Evolutionary conservation across 192 early-diverging fungal genomes (phyloP).

Genomic region (Lobosporangium transversale): DNA sequence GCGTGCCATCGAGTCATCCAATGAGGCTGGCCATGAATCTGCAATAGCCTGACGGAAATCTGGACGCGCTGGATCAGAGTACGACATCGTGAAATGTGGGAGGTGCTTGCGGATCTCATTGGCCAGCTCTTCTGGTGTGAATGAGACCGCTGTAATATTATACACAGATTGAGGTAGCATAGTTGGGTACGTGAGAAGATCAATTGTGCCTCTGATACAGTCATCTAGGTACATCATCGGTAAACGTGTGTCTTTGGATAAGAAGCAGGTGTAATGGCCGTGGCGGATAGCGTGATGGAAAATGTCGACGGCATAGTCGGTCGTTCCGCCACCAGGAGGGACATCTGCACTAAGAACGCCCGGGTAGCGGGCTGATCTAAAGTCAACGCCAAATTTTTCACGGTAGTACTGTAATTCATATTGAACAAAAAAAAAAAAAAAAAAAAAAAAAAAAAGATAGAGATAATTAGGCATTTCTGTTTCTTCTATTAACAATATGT

Average conservation of each 20-base stretch:
- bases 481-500: too few species aligned
- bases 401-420: slow-evolving; percentile 66
- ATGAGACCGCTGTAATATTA: slow-evolving; percentile 71
- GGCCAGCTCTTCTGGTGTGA: slow-evolving; percentile 66
- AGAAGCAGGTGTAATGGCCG: slow-evolving; percentile 68
- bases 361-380: slow-evolving; percentile 71
- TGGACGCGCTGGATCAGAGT: slow-evolving; percentile 50
- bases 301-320: slow-evolving; percentile 75
- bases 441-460: background rate
- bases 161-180: slow-evolving; percentile 67
- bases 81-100: slow-evolving; percentile 65
- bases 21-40: slow-evolving; percentile 69
- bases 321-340: slow-evolving; percentile 74
- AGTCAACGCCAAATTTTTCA: slow-evolving; percentile 72
- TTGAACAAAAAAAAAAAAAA: background rate
- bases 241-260: slow-evolving; percentile 63
- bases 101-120: slow-evolving; percentile 63
- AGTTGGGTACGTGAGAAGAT: slow-evolving; percentile 63
- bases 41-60: slow-evolving; percentile 75
- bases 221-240: slow-evolving; percentile 77
- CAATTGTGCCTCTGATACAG: slow-evolving; percentile 72
- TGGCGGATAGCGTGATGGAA: slow-evolving; percentile 71
- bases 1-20: slow-evolving; percentile 69
- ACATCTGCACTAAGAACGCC: slow-evolving; percentile 74
- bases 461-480: too few species aligned